These are phyloP conservation scores for Aspergillus bridgeri DNA, from an alignment of 495 filamentous ascomycete species.

Conservation along the genomic window DNA sequence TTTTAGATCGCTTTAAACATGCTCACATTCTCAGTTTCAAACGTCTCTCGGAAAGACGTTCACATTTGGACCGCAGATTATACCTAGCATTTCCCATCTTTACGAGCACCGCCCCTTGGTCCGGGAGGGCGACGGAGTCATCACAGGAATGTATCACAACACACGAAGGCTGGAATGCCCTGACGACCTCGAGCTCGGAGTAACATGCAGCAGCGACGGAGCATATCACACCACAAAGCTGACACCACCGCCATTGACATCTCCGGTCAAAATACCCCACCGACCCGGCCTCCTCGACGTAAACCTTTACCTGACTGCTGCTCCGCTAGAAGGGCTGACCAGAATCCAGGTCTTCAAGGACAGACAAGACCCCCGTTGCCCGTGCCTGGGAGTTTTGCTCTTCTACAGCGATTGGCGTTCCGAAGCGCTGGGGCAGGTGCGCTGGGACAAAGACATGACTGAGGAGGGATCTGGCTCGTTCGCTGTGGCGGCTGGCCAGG, in stretches of 20 bases:
- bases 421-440: no score
- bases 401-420: background rate
- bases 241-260: background rate
- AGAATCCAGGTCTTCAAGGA: slow-evolving; percentile 2
- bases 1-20: no score
- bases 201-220: slow-evolving; percentile 1
- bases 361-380: background rate
- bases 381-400: slow-evolving; percentile 5
- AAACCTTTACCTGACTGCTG: slow-evolving; percentile 6
- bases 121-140: background rate
- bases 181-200: slow-evolving; percentile 5
- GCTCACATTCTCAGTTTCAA: no score
- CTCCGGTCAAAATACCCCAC: background rate
- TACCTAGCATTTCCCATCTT: no score
- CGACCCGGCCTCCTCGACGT: no score
- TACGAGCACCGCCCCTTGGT: slow-evolving; percentile 1
- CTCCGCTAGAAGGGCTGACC: background rate
- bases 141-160: slow-evolving; percentile 9
- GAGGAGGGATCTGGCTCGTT: no score
- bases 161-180: no score
- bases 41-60: no score
- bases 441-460: no score
- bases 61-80: no score
- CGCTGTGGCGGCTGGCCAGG: no score
- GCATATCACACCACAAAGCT: background rate